phyloP scores from a whole-genome alignment of 306 rosid genomes.

The Acacia melanoxylon region DNA sequence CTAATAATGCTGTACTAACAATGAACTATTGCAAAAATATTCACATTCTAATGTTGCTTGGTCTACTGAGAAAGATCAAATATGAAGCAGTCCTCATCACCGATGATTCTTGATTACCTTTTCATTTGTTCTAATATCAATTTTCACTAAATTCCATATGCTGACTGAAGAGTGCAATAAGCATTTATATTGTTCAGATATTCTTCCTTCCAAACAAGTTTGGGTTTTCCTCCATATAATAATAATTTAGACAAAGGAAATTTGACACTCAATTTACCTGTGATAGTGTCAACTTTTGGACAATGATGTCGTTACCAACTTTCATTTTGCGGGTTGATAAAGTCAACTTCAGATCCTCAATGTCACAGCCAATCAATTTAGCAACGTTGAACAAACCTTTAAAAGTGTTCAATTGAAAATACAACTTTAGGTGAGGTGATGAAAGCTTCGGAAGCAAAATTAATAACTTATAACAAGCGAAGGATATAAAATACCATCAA shows the following conservation, averaged over 20 bases:
- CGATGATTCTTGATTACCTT: neutral
- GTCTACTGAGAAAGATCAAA: constrained; percentile 11
- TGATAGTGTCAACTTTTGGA: constrained; percentile 80
- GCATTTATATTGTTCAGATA: constrained; percentile 19
- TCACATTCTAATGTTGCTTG: constrained; percentile 13
- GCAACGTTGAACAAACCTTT: constrained; percentile 71
- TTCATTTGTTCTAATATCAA: constrained; percentile 11
- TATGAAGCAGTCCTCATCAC: constrained; percentile 11
- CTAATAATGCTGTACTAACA: neutral
- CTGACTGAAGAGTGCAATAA: constrained; percentile 11
- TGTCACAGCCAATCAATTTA: constrained; percentile 70
- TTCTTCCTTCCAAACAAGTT: constrained; percentile 1
- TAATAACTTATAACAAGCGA: constrained; percentile 5
- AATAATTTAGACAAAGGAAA: constrained; percentile 17
- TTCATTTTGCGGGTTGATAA: constrained; percentile 83
- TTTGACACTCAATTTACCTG: constrained; percentile 59
- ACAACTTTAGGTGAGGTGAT: neutral
- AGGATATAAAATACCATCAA: constrained; percentile 12
- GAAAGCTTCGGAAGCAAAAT: neutral
- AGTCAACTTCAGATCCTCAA: constrained; percentile 71
- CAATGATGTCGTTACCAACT: constrained; percentile 77
- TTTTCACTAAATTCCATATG: neutral
- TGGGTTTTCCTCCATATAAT: constrained; percentile 7
- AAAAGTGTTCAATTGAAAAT: constrained; percentile 31
- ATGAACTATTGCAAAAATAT: neutral